Base-by-base conservation (phyloP, 495 filamentous ascomycete species). In the Hyaloscypha bicolor region DNA sequence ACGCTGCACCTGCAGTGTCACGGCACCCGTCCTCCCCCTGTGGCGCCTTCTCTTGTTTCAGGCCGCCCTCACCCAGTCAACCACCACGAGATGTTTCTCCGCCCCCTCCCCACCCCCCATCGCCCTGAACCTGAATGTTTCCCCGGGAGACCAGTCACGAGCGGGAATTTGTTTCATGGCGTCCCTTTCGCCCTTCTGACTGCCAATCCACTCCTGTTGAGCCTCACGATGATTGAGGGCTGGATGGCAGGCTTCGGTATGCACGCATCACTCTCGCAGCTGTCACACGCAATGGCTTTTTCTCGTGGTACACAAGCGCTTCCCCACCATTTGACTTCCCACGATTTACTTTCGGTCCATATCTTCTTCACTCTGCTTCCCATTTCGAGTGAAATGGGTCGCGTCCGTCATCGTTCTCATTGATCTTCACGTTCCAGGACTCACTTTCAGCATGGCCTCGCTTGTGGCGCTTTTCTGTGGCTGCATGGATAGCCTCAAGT, bases 401-500 rank as follows among this genome's bases (percentile, higher is more conserved):
- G 53, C 6, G n/a, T 31, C 22, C 8, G 6, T 11, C 42, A 48
- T 12, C 11, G 8, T 48, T 48, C 16, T 48, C 42, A 19, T 48
- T 48, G 42, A 48, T 16, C 16, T 19, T 48, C 16, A 48, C 42
- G 9, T 4, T 4, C 16, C 42, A 48, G 11, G 42, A 48, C 16
- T 48, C 42, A 14, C 16, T 12, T 48, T 60, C 30, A 60, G 12
- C 42, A 71, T 71, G 69, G 60, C 62, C n/a, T 22, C 62, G 2
- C 14, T 71, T 33, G 39, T 62, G 16, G 48, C 66, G 19, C 60
- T 67, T 12, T 53, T 69, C 11, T 55, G 63, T 55, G 22, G 4
- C 5, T 69, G 64, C 57, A 66, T 64, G 22, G 61, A 69, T 9
- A 64, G 63, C 42, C 51, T 72, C 22, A 69, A 69, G 31, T 52